phyloP scores from a whole-genome alignment of 2,329 filamentous ascomycete species.

The Diaporthe sp. region DNA sequence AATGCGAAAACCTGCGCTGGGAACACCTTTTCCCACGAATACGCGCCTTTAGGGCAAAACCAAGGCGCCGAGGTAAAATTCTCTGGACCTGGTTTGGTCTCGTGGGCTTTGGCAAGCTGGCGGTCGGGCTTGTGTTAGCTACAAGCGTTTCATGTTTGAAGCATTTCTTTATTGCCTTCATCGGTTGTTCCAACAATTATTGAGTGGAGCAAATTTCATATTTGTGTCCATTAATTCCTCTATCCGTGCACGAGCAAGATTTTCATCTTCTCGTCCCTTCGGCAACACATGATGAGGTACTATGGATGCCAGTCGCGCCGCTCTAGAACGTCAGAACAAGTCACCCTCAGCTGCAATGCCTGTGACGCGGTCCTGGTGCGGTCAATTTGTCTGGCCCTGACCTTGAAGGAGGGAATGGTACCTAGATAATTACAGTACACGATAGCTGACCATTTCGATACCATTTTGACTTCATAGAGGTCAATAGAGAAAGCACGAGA shows the following conservation, averaged over 20 bases:
- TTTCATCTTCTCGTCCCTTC: background rate
- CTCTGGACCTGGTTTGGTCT: background rate
- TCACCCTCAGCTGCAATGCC: too few species aligned
- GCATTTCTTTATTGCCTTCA: background rate
- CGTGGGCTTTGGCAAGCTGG: background rate
- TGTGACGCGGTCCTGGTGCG: too few species aligned
- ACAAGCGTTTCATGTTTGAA: conserved; percentile 8
- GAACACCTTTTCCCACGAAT: background rate
- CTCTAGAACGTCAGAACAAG: background rate
- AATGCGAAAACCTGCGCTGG: background rate
- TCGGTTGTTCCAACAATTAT: background rate
- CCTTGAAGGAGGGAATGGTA: too few species aligned
- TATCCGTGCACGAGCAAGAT: background rate
- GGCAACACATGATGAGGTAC: background rate
- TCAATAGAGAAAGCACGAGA: too few species aligned
- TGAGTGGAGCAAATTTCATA: too few species aligned
- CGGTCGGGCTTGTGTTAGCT: background rate
- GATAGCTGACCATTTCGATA: too few species aligned
- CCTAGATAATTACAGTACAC: too few species aligned
- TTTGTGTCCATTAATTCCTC: background rate
- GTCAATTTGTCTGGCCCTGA: too few species aligned
- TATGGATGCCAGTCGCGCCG: background rate
- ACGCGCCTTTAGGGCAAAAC: background rate
- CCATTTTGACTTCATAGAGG: too few species aligned
- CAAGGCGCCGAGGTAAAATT: background rate